Percentiles rank a stretch among this genome's conserved stretches.
phyloP scores from a whole-genome alignment of 1,284 basidiomycete genomes.

The Marasmius fiardii region DNA sequence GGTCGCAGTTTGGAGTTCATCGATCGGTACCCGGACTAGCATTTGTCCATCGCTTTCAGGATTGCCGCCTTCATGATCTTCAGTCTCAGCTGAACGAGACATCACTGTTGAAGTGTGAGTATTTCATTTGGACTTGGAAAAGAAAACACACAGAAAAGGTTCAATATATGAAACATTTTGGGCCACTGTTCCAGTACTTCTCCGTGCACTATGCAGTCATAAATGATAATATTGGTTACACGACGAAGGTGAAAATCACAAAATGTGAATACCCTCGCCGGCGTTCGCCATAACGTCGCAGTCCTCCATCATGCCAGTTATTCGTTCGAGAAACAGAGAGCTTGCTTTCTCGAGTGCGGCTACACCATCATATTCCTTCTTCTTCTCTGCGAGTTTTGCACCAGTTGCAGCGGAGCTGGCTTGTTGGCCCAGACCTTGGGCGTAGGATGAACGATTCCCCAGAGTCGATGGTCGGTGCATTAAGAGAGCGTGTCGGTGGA shows the following conservation, averaged over 20 bases:
- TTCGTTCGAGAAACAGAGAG: conserved; percentile 57
- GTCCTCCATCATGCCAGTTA: conserved; percentile 66
- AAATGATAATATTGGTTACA: conserved; percentile 8
- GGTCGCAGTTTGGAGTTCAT: conserved; percentile 39
- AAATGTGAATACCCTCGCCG: conserved; percentile 49
- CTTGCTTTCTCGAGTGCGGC: conserved; percentile 65
- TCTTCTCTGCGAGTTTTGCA: conserved; percentile 66
- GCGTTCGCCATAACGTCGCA: conserved; percentile 74
- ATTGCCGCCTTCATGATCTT: conserved; percentile 21
- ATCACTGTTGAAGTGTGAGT: conserved; percentile 32
- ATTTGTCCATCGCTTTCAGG: conserved; percentile 26
- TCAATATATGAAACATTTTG: conserved; percentile 74
- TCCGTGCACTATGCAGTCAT: conserved; percentile 52
- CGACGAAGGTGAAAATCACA: neutral
- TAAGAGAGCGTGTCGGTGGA: neutral
- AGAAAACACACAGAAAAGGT: conserved; percentile 53
- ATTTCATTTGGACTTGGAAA: neutral
- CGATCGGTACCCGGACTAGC: conserved; percentile 64
- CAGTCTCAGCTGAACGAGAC: conserved; percentile 31
- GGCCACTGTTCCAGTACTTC: conserved; percentile 79
- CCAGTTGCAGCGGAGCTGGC: conserved; percentile 43
- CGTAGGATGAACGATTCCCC: conserved; percentile 48
- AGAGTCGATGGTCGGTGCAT: conserved; percentile 47
- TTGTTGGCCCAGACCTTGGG: conserved; percentile 31
- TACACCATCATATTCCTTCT: conserved; percentile 77